Evolutionary conservation across 306 rosid species (phyloP), one percentile per base, ranked within the genome.

Genomic region (Prosopis cineraria): DNA sequence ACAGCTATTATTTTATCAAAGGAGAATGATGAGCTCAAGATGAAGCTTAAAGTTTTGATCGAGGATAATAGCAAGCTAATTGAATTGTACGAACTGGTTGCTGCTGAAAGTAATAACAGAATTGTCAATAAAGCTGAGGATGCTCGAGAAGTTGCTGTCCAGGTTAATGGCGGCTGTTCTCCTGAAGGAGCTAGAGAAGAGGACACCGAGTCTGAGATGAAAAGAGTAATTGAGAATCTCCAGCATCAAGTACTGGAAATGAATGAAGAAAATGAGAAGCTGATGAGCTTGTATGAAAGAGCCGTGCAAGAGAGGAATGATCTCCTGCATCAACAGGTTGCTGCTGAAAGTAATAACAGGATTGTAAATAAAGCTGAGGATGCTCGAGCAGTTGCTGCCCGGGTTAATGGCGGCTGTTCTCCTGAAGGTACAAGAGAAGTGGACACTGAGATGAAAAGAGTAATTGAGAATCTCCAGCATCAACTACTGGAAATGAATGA

Each of bases 11-110:
- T 81, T 65, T 80, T 95, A 79, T 86, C 98, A 39, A 87, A 85
- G 80, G 98, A 95, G 90, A 95, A 91, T 55, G 98, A 95, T 37
- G 98, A 91, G 78, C 85, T 93, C 79, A 86, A 89, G 68, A 75
- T 81, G 94, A 95, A 91, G 91, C 86, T 93, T 17, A 93, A 90
- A 84, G 80, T 88, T 50, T 83, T 91, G 92, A 74, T 95, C 48
- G 98, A 95, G 75, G 98, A 95, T 79, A 95, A 95, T 79, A 91
- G 85, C 72, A 93, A 91, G 80, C 89, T 95, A 69, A 90, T 93
- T 55, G 98, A 95, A 59, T 75, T 95, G 84, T 95, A 90, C 78
- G 99, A 95, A 78, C 87, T 84, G 69, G 98, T 97, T 43, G 71
- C 93, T 37, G 85, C 88, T 10, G 98, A 83, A 75, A 72, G 75